Evolutionary conservation across 305 asterid species (phyloP).

Genomic region (Rubia tinctorum): DNA sequence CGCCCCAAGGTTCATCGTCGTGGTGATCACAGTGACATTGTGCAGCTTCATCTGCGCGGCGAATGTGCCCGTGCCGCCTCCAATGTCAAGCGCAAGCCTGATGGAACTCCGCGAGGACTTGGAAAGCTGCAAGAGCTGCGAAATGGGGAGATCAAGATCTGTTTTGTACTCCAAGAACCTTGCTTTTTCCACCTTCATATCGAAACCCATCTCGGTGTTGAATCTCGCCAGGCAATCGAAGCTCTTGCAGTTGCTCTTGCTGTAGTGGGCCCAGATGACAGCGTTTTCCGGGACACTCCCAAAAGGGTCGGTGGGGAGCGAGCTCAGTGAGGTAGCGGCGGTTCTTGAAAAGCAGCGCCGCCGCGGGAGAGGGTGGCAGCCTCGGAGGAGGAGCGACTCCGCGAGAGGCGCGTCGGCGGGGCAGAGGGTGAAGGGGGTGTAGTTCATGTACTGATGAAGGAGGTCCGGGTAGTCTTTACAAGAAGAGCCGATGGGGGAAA

Average conservation of each 20-base stretch:
- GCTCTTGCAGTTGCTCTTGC: conserved; percentile 50
- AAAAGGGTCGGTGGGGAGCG: conserved; percentile 68
- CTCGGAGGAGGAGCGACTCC: conserved; percentile 75
- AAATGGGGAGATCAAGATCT: conserved; percentile 83
- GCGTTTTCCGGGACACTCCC: conserved; percentile 61
- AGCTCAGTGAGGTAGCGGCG: conserved; percentile 27
- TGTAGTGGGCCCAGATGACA: conserved; percentile 44
- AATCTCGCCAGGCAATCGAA: conserved; percentile 60
- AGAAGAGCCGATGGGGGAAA: conserved; percentile 82
- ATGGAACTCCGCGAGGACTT: conserved; percentile 44
- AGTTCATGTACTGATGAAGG: conserved; percentile 81
- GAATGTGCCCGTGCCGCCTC: conserved; percentile 93
- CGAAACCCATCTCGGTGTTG: conserved; percentile 71
- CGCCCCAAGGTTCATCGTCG: conserved; percentile 91
- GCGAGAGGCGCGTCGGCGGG: conserved; percentile 62
- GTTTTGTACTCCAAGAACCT: conserved; percentile 51
- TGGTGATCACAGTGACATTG: conserved; percentile 72
- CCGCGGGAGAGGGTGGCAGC: conserved; percentile 98
- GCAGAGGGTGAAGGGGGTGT: conserved; percentile 77
- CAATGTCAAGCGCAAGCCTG: conserved; percentile 70
- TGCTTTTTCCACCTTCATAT: conserved; percentile 58
- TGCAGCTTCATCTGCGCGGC: conserved; percentile 93
- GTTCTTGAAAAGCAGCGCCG: conserved; percentile 90
- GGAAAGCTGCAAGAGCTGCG: conserved; percentile 65
- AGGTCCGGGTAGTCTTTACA: conserved; percentile 73